phyloP scores from a whole-genome alignment of 148 eudicot species.

The Camellia japonica region DNA sequence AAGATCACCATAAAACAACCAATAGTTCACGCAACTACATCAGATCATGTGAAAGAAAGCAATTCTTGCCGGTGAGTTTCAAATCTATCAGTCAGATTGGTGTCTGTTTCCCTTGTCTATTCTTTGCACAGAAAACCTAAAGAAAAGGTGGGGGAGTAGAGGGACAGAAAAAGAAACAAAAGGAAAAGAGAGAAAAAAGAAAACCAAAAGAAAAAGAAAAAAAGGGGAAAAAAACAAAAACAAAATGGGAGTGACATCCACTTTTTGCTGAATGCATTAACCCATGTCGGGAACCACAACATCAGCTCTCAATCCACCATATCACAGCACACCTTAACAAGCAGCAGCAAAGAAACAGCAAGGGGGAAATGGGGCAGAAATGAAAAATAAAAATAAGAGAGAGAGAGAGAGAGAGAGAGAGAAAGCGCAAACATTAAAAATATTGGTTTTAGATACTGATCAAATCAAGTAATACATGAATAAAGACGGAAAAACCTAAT shows the following conservation, averaged over 20 bases:
- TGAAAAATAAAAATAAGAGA: not conserved
- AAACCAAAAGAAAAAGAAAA: conserved; percentile 17
- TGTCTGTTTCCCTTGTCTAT: not conserved
- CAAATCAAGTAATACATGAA: not conserved
- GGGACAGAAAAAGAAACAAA: not conserved
- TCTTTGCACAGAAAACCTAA: conserved; percentile 16
- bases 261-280: not conserved
- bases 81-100: not conserved
- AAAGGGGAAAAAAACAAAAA: not conserved
- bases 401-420: too few relatives aligned
- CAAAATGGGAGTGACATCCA: not conserved
- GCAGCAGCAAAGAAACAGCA: not conserved
- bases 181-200: not conserved
- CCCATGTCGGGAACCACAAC: conserved; percentile 10
- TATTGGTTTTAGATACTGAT: conserved; percentile 11
- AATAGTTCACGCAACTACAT: not conserved
- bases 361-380: not conserved
- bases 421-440: not conserved
- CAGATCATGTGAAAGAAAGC: not conserved
- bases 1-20: not conserved
- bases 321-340: conserved; percentile 24
- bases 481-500: not conserved
- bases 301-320: conserved; percentile 20
- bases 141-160: conserved; percentile 3
- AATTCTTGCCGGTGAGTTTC: not conserved